Evolutionary conservation across 805 yeast species (phyloP).

Genomic region (Scheffersomyces amazonensis): DNA sequence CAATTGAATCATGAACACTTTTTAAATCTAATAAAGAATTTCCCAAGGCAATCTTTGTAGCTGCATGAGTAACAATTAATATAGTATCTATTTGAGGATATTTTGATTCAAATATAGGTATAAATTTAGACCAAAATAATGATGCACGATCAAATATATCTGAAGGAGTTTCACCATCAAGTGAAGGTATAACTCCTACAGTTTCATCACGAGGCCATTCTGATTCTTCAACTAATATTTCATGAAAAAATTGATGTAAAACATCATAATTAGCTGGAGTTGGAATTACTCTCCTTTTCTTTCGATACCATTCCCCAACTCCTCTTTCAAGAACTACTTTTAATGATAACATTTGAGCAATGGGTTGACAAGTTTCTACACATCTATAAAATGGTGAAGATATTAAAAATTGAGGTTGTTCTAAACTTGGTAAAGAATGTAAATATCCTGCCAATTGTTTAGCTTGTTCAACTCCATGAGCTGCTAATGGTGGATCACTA

Average conservation of each 20-base stretch:
- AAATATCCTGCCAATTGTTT: constrained; percentile 68
- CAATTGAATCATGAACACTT: constrained; percentile 51
- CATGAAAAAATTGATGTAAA: constrained; percentile 54
- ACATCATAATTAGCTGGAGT: constrained; percentile 54
- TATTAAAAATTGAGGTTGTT: constrained; percentile 69
- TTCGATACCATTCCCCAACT: constrained; percentile 88
- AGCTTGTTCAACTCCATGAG: constrained; percentile 87
- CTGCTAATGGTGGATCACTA: constrained; percentile 84
- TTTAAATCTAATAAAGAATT: constrained; percentile 60
- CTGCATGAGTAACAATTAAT: constrained; percentile 88
- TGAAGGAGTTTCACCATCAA: constrained; percentile 69
- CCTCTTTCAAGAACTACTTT: constrained; percentile 75
- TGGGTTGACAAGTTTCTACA: constrained; percentile 74
- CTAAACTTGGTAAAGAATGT: constrained; percentile 34
- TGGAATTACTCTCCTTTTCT: constrained; percentile 67
- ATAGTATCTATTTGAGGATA: constrained; percentile 63
- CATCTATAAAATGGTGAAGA: constrained; percentile 90
- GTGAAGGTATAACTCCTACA: constrained; percentile 58
- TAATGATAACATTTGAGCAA: constrained; percentile 55
- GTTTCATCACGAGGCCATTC: constrained; percentile 48
- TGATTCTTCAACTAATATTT: constrained; percentile 25
- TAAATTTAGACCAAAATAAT: constrained; percentile 51
- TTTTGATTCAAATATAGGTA: constrained; percentile 53
- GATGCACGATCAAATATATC: constrained; percentile 65
- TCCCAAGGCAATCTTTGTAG: constrained; percentile 85